phyloP scores from a whole-genome alignment of 352 stramenopile species.

The Phytophthora ramorum region DNA sequence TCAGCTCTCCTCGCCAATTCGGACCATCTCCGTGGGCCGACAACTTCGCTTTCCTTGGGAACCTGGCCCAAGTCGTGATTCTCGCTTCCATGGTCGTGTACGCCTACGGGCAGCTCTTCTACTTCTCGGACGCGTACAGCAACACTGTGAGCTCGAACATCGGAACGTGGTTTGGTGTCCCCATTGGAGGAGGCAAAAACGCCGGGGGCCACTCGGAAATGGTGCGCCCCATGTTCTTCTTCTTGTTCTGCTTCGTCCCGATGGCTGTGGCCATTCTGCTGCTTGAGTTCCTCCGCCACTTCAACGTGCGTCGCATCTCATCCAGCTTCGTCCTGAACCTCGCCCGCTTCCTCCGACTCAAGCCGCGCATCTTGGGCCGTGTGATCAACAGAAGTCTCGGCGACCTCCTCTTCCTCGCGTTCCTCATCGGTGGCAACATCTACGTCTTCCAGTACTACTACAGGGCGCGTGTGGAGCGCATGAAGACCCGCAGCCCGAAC shows the following conservation, averaged over 20 bases:
- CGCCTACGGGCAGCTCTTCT: constrained; percentile 33
- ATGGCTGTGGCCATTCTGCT: constrained; percentile 44
- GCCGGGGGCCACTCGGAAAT: constrained; percentile 49
- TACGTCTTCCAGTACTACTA: constrained; percentile 38
- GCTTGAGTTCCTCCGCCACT: constrained; percentile 46
- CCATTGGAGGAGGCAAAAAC: constrained; percentile 13
- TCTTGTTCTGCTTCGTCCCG: constrained; percentile 51
- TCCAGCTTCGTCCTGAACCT: constrained; percentile 34
- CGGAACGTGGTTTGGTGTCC: constrained; percentile 40
- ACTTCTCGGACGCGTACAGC: constrained; percentile 31
- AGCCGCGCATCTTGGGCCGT: constrained; percentile 30
- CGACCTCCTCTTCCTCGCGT: constrained; percentile 34
- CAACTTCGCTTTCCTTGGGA: constrained; percentile 18
- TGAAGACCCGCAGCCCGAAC: constrained; percentile 1
- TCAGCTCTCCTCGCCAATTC: background rate
- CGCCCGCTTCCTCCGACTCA: constrained; percentile 46
- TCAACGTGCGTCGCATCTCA: constrained; percentile 44
- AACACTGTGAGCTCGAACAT: constrained; percentile 16
- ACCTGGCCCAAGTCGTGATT: constrained; percentile 37
- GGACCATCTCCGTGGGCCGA: constrained; percentile 17
- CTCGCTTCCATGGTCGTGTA: constrained; percentile 37
- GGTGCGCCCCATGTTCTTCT: constrained; percentile 58
- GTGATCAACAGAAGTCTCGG: constrained; percentile 48
- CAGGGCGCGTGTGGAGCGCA: constrained; percentile 1
- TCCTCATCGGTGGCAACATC: constrained; percentile 39